Conservation (phyloP, 1,139 yeast species). For the Zygoascus meyerae region DNA sequence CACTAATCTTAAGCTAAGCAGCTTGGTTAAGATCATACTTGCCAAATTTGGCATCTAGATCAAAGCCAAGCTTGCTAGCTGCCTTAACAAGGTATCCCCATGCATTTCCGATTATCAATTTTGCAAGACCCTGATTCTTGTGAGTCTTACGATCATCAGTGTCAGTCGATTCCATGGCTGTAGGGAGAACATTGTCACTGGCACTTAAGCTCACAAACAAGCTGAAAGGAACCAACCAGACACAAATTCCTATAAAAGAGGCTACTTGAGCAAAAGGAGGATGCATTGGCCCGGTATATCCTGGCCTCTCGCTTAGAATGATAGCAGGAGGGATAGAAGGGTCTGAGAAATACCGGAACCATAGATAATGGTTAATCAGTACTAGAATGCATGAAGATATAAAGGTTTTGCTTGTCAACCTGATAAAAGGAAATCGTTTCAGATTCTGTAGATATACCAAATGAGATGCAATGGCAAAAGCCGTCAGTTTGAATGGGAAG, state of each 20-base stretch:
- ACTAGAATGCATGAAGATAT: conserved; percentile 68
- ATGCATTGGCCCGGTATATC: conserved; percentile 47
- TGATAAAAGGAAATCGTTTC: conserved; percentile 76
- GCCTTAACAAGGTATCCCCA: conserved; percentile 48
- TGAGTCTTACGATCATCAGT: conserved; percentile 30
- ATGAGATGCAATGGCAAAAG: conserved; percentile 65
- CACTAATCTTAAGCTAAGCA: too few relatives aligned
- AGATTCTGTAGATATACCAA: conserved; percentile 70
- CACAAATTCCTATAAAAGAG: conserved; percentile 85
- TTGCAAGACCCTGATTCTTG: conserved; percentile 50
- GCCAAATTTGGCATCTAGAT: conserved; percentile 26
- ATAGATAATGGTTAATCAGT: conserved; percentile 71
- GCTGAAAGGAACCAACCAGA: conserved; percentile 93
- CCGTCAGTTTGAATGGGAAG: conserved; percentile 63
- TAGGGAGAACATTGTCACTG: conserved; percentile 81
- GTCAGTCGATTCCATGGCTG: conserved; percentile 22
- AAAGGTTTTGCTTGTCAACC: conserved; percentile 62
- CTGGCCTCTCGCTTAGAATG: conserved; percentile 29
- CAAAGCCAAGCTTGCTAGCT: conserved; percentile 54
- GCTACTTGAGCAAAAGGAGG: conserved; percentile 87
- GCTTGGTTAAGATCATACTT: too few relatives aligned
- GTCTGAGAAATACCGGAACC: conserved; percentile 83
- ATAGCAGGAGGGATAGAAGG: conserved; percentile 48
- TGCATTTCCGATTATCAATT: conserved; percentile 52
- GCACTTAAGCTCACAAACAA: conserved; percentile 90